A percentile compares a stretch with the other conserved stretches of the same genome.
phyloP scores from a whole-genome alignment of 495 filamentous ascomycete species.

The Talaromyces thailandensis region DNA sequence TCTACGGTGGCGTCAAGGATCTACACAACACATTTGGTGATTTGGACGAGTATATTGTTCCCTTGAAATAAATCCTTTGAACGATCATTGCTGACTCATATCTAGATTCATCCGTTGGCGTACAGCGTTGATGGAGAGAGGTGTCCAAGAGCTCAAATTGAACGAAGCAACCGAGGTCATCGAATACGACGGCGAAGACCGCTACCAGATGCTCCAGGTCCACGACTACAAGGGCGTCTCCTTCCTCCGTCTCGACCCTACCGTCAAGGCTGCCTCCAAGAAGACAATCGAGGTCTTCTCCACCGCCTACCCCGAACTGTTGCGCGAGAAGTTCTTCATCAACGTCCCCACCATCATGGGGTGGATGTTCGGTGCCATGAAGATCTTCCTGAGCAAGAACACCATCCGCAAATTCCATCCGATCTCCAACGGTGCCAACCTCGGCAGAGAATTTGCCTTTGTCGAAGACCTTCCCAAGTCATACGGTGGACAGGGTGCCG shows the following conservation, averaged over 20 bases:
- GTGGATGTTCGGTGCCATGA: conserved; percentile 74
- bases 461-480: conserved; percentile 52
- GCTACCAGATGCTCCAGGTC: conserved; percentile 80
- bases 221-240: conserved; percentile 82
- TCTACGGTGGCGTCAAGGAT: conserved; percentile 74
- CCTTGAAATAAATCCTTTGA: not conserved
- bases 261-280: conserved; percentile 60
- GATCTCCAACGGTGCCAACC: conserved; percentile 62
- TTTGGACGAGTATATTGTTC: conserved; percentile 56
- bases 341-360: conserved; percentile 84
- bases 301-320: conserved; percentile 75
- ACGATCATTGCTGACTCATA: conserved; percentile 10
- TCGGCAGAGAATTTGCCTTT: conserved; percentile 52
- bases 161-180: conserved; percentile 57
- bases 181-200: conserved; percentile 63
- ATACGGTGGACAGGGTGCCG: conserved; percentile 63
- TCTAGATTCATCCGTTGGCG: conserved; percentile 76
- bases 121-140: conserved; percentile 76
- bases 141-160: conserved; percentile 60
- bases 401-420: conserved; percentile 81
- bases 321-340: conserved; percentile 87
- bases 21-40: conserved; percentile 66
- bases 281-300: conserved; percentile 72
- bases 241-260: conserved; percentile 66
- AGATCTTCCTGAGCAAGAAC: conserved; percentile 66